Evolutionary conservation across 169 alveolate species (phyloP).

Genomic region (Ichthyophthirius multifiliis): DNA sequence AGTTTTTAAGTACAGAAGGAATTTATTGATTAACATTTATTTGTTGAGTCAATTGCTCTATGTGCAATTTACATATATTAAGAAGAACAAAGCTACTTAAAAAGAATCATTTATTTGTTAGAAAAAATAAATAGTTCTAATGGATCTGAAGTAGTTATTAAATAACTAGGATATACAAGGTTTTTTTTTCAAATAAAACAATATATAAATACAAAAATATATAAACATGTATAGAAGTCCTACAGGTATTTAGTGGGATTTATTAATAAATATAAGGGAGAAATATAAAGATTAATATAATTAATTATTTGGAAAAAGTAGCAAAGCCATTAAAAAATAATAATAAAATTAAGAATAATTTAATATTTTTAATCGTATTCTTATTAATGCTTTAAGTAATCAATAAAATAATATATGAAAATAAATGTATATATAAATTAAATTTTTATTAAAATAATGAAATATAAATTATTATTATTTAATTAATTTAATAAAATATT

Average conservation of each 20-base stretch:
- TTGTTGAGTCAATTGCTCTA: neutral
- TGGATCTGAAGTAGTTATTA: neutral
- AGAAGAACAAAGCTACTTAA: neutral
- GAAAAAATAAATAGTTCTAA: slow-evolving; percentile 4
- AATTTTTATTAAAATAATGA: too few species aligned
- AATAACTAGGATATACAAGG: neutral
- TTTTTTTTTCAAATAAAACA: neutral
- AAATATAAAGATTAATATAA: neutral
- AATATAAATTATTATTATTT: too few species aligned
- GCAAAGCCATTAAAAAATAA: too few species aligned
- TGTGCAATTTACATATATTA: neutral
- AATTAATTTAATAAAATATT: too few species aligned
- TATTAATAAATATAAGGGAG: neutral
- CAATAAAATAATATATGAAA: too few species aligned
- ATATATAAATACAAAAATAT: neutral
- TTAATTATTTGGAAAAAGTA: neutral
- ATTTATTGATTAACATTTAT: neutral
- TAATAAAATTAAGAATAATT: neutral
- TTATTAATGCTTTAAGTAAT: too few species aligned
- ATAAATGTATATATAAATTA: too few species aligned
- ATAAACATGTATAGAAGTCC: neutral
- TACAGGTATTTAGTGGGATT: neutral
- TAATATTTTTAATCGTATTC: too few species aligned
- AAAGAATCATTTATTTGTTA: neutral
- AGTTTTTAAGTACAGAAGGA: neutral